Evolutionary conservation across 441 rosid genomes (phyloP).

Genomic region (Adansonia madagascariensis): DNA sequence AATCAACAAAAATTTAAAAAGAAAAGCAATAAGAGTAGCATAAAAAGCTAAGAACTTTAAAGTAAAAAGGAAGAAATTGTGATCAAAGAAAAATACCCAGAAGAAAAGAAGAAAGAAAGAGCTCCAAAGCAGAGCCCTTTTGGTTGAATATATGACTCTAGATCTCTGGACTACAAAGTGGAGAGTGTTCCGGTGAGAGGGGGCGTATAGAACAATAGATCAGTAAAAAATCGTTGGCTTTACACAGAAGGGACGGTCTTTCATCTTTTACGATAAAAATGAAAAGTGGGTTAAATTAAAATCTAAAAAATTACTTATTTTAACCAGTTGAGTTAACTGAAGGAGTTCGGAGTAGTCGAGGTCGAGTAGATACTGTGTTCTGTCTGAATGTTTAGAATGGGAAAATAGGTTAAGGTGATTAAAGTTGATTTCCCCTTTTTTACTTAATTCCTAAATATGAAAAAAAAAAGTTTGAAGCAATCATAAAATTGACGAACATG

Average conservation of each 20-base stretch:
- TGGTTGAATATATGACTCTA: neutral
- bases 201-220: neutral
- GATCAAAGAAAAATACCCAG: constrained; percentile 12
- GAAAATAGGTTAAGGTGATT: neutral
- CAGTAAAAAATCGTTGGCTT: neutral
- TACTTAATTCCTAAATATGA: no score
- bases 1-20: neutral
- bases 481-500: no score
- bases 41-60: neutral
- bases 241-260: neutral
- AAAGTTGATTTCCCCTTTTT: no score
- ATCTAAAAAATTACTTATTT: neutral
- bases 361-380: neutral
- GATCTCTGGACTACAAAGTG: constrained; percentile 20
- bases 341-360: neutral
- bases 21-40: neutral
- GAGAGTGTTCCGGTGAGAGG: constrained; percentile 15
- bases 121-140: constrained; percentile 16
- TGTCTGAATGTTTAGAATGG: neutral
- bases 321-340: neutral
- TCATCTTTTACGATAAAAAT: neutral
- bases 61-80: neutral
- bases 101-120: neutral
- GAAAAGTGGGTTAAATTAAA: neutral
- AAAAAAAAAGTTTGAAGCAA: no score